A percentile compares a stretch with the other conserved stretches of the same genome.
Conservation (phyloP, 495 filamentous ascomycete genomes). For the Cairneyella variabilis region DNA sequence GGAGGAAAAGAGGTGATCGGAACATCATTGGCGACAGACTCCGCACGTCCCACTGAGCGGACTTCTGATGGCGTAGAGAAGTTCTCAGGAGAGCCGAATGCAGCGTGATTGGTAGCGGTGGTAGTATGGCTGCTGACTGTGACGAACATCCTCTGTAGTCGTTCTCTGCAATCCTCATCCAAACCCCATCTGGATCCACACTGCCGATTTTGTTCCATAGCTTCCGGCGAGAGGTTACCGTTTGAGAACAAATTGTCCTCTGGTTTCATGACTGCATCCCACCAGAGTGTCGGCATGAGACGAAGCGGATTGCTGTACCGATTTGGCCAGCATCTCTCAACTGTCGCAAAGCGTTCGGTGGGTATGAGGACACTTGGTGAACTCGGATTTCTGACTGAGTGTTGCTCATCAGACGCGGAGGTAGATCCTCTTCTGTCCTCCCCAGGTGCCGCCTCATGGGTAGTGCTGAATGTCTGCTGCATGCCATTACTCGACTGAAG, state of each 20-base stretch:
- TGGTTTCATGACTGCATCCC: constrained; percentile 37
- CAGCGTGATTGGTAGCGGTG: constrained; percentile 27
- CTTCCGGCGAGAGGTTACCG: constrained; percentile 23
- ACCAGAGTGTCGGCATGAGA: constrained; percentile 47
- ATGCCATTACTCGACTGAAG: background rate
- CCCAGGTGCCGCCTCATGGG: background rate
- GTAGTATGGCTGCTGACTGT: constrained; percentile 25
- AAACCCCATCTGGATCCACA: constrained; percentile 43
- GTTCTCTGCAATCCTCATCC: constrained; percentile 45
- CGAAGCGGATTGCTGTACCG: constrained; percentile 39
- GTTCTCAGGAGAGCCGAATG: constrained; percentile 26
- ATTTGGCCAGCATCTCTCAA: constrained; percentile 48
- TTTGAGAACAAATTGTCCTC: constrained; percentile 44
- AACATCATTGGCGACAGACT: constrained; percentile 24
- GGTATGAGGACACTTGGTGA: constrained; percentile 35
- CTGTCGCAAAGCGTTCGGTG: constrained; percentile 44
- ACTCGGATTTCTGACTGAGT: constrained; percentile 30
- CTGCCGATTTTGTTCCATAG: constrained; percentile 23
- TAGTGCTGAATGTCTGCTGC: background rate
- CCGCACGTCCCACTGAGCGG: background rate
- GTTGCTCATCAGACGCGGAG: constrained; percentile 27
- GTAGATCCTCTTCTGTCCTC: constrained; percentile 5
- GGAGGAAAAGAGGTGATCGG: constrained; percentile 38
- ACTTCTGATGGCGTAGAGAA: constrained; percentile 14
- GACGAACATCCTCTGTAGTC: constrained; percentile 38